Evolutionary conservation across 495 filamentous ascomycete species (phyloP).

Genomic region (Cladorrhinum samala): DNA sequence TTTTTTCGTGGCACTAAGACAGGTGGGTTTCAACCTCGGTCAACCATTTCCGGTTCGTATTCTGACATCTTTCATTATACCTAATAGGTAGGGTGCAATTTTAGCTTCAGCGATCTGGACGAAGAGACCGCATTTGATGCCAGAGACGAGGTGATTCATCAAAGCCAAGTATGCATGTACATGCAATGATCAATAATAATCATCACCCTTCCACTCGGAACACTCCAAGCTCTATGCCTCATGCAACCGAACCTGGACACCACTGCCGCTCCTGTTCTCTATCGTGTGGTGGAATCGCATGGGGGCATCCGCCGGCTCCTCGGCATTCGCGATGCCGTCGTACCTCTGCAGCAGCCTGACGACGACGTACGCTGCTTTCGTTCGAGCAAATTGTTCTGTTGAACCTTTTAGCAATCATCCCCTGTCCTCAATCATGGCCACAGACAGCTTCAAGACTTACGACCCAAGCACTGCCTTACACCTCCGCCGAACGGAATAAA

Average conservation of each 20-base stretch:
- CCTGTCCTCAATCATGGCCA: background rate
- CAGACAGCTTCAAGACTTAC: constrained; percentile 15
- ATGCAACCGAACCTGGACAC: constrained; percentile 35
- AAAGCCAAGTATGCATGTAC: no score
- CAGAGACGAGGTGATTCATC: no score
- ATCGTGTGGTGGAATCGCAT: constrained; percentile 40
- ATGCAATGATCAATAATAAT: no score
- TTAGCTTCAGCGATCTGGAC: no score
- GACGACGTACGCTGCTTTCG: constrained; percentile 37
- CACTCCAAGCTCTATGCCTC: no score
- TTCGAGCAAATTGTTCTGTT: constrained; percentile 41
- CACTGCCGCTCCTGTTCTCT: constrained; percentile 43
- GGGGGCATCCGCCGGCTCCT: constrained; percentile 23
- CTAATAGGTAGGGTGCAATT: no score
- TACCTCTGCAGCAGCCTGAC: constrained; percentile 42
- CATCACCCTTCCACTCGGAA: no score
- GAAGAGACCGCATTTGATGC: no score
- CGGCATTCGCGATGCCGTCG: constrained; percentile 34
- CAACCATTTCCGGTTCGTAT: no score
- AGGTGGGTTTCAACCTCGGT: no score
- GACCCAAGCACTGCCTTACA: constrained; percentile 20
- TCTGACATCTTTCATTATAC: no score
- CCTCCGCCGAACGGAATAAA: constrained; percentile 27
- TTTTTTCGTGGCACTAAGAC: no score
- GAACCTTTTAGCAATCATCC: constrained; percentile 5